A percentile compares a stretch with the other conserved stretches of the same genome.
Conservation (phyloP, 2,329 filamentous ascomycete genomes). For the Exophiala sideris region DNA sequence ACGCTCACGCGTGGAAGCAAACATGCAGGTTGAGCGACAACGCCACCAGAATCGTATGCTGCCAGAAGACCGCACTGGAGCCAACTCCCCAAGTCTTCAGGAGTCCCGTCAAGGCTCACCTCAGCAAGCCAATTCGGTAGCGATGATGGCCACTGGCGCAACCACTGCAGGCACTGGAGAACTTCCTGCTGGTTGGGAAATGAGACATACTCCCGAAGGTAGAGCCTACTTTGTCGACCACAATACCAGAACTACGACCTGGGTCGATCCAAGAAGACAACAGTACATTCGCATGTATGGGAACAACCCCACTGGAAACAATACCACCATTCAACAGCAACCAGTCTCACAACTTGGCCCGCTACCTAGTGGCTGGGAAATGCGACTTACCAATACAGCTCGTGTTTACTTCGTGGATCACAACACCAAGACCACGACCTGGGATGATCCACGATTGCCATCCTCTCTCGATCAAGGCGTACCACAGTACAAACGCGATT, state of each 20-base stretch:
- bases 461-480: constrained; percentile 97
- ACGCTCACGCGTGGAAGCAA: constrained; percentile 77
- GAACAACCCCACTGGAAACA: constrained; percentile 63
- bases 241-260: constrained; percentile 95
- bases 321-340: constrained; percentile 90
- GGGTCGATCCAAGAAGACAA: constrained; percentile 94
- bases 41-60: constrained; percentile 93
- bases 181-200: constrained; percentile 93
- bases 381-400: constrained; percentile 97
- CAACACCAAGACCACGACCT: constrained; percentile 99
- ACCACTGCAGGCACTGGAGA: constrained; percentile 91
- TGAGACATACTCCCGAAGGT: constrained; percentile 90
- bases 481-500: constrained; percentile 98
- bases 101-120: constrained; percentile 44
- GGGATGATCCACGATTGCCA: constrained; percentile 93
- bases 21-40: constrained; percentile 87
- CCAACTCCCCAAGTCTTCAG: constrained; percentile 78
- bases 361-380: constrained; percentile 96
- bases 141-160: constrained; percentile 91
- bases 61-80: constrained; percentile 89
- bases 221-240: constrained; percentile 97
- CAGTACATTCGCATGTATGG: constrained; percentile 99
- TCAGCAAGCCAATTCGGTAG: constrained; percentile 54
- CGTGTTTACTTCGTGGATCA: constrained; percentile 98
- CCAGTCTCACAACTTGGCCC: constrained; percentile 95